phyloP scores from a whole-genome alignment of 2,329 filamentous ascomycete species.

The Arthroderma sp. region DNA sequence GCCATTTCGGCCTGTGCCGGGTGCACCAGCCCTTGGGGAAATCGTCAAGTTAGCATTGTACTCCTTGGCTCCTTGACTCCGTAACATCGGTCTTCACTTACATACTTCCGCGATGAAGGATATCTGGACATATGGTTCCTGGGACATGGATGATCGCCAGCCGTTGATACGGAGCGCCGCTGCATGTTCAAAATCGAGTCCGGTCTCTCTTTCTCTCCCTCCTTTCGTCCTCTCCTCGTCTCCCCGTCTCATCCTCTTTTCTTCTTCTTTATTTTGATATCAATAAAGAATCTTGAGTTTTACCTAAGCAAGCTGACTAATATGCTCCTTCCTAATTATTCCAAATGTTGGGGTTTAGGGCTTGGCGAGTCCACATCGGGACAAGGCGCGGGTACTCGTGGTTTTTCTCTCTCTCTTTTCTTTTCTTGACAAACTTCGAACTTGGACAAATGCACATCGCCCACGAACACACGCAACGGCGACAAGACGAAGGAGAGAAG shows the following conservation, averaged over 20 bases:
- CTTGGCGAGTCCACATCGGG: not conserved
- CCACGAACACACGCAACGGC: not conserved
- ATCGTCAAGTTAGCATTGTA: not conserved
- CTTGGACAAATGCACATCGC: not conserved
- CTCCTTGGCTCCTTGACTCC: not conserved
- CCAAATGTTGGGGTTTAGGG: not conserved
- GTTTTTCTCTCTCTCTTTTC: not conserved
- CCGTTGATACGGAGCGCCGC: not conserved
- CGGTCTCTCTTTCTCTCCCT: no score
- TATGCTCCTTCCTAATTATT: not conserved
- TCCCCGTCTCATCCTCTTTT: not conserved
- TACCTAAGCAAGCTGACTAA: not conserved
- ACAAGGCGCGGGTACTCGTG: not conserved
- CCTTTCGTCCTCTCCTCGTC: not conserved
- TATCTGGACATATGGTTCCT: no score
- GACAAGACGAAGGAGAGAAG: not conserved
- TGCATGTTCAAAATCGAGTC: not conserved
- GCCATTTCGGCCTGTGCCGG: constrained; percentile 4
- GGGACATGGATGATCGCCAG: not conserved
- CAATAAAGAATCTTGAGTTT: not conserved
- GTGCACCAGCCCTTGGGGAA: not conserved
- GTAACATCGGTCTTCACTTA: not conserved
- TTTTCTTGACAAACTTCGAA: not conserved
- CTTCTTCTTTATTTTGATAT: no score
- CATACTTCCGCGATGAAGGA: no score